A percentile compares a stretch with the other conserved stretches of the same genome.
Conservation (phyloP, 139 green algal species). For the Chlamydomonas eustigma region DNA sequence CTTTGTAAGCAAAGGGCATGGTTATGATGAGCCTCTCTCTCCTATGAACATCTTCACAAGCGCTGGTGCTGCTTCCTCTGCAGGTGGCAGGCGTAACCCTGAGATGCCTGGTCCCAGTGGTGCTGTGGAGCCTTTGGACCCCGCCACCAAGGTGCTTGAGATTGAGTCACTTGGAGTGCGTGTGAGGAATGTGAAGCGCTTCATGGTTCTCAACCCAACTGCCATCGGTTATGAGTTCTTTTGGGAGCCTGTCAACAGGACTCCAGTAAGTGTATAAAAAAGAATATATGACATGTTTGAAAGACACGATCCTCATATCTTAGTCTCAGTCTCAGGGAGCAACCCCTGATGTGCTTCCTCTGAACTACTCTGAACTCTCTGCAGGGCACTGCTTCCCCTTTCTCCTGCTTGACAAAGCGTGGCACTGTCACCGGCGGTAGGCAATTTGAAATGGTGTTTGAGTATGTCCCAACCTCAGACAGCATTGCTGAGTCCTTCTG, state of each 20-base stretch:
- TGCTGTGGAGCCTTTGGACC: constrained; percentile 54
- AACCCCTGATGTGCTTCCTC: too few relatives aligned
- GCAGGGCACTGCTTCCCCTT: constrained; percentile 20
- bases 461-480: constrained; percentile 57
- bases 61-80: too few relatives aligned
- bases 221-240: constrained; percentile 72
- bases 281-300: too few relatives aligned
- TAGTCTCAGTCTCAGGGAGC: too few relatives aligned
- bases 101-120: constrained; percentile 52
- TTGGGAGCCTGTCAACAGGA: constrained; percentile 43
- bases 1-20: too few relatives aligned
- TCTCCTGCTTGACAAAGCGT: constrained; percentile 17
- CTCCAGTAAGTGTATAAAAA: too few relatives aligned
- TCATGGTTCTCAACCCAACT: constrained; percentile 81
- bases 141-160: constrained; percentile 66
- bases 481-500: constrained; percentile 69
- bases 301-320: too few relatives aligned
- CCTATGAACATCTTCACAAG: too few relatives aligned
- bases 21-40: too few relatives aligned
- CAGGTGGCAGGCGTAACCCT: constrained; percentile 46
- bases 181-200: constrained; percentile 67
- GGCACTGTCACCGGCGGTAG: constrained; percentile 54
- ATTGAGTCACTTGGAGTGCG: constrained; percentile 61
- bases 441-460: constrained; percentile 80
- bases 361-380: too few relatives aligned